Base-by-base conservation (phyloP, 73 alveolate species). In the Paramecium primaurelia region DNA sequence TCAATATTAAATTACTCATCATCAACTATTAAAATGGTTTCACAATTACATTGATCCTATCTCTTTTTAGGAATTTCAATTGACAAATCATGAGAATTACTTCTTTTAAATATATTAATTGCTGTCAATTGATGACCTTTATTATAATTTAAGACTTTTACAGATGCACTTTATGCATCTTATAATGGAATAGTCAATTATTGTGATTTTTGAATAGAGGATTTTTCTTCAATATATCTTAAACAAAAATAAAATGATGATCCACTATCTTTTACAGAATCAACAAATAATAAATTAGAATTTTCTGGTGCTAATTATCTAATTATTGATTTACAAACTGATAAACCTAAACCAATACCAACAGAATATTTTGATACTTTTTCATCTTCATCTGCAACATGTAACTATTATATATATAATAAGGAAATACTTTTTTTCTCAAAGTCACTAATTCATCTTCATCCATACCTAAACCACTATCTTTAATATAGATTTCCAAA, bases 401-500 rank as follows among this genome's bases (percentile, higher is more conserved):
- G 58, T 75, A 75, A 75, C 88, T 75, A 75, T 32, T 6, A 12
- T n/a, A 12, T 37, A 0, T 36, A 2, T 16, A 22, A 69, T 22
- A 0, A 36, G 0, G 2, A 22, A 3, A 5, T 75, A 75, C 88
- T 75, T 75, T 75, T 12, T 75, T 75, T 4, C 60, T 22, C 8
- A 75, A 10, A 16, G 60, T 42, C 6, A 36, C 60, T 22, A 75
- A 75, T 75, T 75, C 88, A 11, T 75, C 88, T 18, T 38, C 88
- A 75, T 75, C 88, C 88, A 75, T 75, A 30, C 88, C 88, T 16
- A 75, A 10, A 11, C 88, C 88, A 38, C 68, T 75, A 75, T 75
- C 88, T 75, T 38, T 38, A 6, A 75, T 42, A 14, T 75, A 26
- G 20, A 75, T 42, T 37, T 75, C 84, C 16, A 64, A 38, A 4